A percentile compares a stretch with the other conserved stretches of the same genome.
These are phyloP conservation scores for Tylopilus sp. DNA, from an alignment of 768 basidiomycete genomes.

Conservation along the genomic window DNA sequence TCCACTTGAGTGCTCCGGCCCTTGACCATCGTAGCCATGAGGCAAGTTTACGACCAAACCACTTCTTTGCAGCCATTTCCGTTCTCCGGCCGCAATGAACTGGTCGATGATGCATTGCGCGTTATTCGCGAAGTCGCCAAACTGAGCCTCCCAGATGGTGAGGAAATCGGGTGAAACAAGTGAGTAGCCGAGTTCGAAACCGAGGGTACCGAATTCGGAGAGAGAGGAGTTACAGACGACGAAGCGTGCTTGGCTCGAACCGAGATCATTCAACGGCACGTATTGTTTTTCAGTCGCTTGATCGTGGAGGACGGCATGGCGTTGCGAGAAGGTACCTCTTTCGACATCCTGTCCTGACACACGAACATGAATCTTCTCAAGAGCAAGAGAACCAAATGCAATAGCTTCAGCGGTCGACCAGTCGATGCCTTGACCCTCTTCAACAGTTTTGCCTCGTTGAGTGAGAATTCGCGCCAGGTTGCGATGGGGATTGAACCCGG, in stretches of 20 bases:
- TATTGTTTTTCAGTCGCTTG: conserved; percentile 91
- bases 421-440: conserved; percentile 90
- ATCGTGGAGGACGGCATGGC: conserved; percentile 96
- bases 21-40: conserved; percentile 98
- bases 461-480: conserved; percentile 92
- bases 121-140: conserved; percentile 97
- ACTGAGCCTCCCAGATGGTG: conserved; percentile 98
- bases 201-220: conserved; percentile 91
- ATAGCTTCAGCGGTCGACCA: conserved; percentile 99
- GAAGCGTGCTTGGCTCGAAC: conserved; percentile 85
- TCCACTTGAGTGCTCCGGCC: conserved; percentile 96
- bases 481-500: conserved; percentile 82
- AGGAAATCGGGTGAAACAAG: conserved; percentile 91
- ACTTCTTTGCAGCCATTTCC: conserved; percentile 95
- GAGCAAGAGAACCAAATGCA: conserved; percentile 88
- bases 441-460: conserved; percentile 84
- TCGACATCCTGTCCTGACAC: conserved; percentile 98
- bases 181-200: conserved; percentile 98
- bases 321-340: conserved; percentile 97
- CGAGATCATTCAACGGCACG: conserved; percentile 84
- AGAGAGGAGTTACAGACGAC: conserved; percentile 96
- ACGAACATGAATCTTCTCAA: conserved; percentile 92
- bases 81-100: conserved; percentile 95
- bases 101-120: conserved; percentile 99
- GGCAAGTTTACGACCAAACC: conserved; percentile 87